These are phyloP conservation scores for Coemansia sp. DNA, from an alignment of 192 early-diverging fungal species.

Conservation along the genomic window DNA sequence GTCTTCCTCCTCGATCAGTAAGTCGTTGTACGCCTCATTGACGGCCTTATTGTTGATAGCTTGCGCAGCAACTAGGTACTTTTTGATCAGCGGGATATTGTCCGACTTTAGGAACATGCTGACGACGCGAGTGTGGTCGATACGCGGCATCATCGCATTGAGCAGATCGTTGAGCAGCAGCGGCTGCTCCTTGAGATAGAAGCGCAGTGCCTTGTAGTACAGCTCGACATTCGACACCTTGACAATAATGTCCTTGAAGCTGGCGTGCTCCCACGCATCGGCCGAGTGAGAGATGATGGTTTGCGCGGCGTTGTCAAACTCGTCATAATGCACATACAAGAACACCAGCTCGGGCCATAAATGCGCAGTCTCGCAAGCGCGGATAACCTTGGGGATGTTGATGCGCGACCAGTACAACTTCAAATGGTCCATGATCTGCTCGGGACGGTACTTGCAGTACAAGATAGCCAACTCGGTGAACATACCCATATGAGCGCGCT, in stretches of 20 bases:
- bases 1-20: conserved; percentile 98
- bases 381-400: conserved; percentile 99
- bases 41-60: conserved; percentile 91
- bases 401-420: conserved; percentile 96
- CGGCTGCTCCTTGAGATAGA: conserved; percentile 97
- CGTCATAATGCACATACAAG: conserved; percentile 98
- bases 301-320: conserved; percentile 96
- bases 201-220: conserved; percentile 96
- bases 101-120: conserved; percentile 98
- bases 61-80: conserved; percentile 95
- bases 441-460: conserved; percentile 95
- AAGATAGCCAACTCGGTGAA: conserved; percentile 98
- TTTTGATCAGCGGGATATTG: conserved; percentile 96
- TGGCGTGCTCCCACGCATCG: conserved; percentile 94
- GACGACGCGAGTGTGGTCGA: conserved; percentile 97
- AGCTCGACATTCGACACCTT: conserved; percentile 98
- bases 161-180: conserved; percentile 92
- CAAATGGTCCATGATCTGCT: conserved; percentile 96
- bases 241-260: conserved; percentile 96
- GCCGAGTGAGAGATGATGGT: conserved; percentile 95
- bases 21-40: conserved; percentile 93
- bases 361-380: conserved; percentile 88
- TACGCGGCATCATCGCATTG: conserved; percentile 80
- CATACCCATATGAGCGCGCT: conserved; percentile 99
- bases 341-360: conserved; percentile 98